phyloP scores from a whole-genome alignment of 192 early-diverging fungal species.

The Funneliformis geosporum region DNA sequence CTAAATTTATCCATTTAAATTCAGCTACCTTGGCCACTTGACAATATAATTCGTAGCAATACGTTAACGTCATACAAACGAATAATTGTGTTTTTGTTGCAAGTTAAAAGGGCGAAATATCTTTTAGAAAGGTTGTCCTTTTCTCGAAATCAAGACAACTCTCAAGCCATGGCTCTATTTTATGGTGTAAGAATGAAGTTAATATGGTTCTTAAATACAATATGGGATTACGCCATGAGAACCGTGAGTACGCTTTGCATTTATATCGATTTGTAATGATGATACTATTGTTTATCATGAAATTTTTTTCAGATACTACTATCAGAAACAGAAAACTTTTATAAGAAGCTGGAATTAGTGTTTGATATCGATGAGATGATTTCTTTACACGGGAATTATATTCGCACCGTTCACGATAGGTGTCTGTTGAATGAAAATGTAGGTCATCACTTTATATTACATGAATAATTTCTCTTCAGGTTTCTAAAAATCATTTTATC shows the following conservation, averaged over 20 bases:
- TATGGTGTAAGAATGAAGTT: constrained; percentile 43
- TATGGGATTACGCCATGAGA: constrained; percentile 46
- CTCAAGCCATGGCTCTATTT: constrained; percentile 33
- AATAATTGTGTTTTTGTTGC: constrained; percentile 36
- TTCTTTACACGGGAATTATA: constrained; percentile 35
- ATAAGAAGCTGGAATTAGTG: constrained; percentile 30
- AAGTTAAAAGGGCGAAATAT: constrained; percentile 44
- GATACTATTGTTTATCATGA: neutral
- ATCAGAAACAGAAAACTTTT: constrained; percentile 40
- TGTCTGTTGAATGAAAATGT: constrained; percentile 46
- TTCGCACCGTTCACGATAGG: constrained; percentile 36
- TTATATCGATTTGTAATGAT: neutral
- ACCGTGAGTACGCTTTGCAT: constrained; percentile 34
- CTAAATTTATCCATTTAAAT: constrained; percentile 4
- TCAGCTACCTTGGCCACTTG: constrained; percentile 43
- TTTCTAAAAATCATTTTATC: neutral
- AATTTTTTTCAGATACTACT: constrained; percentile 39
- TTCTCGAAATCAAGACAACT: constrained; percentile 22
- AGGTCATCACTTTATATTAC: neutral
- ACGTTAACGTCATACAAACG: constrained; percentile 35
- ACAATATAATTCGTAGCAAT: constrained; percentile 37
- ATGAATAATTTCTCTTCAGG: neutral
- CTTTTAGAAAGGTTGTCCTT: constrained; percentile 40
- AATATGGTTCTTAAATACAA: constrained; percentile 46
- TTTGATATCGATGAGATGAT: constrained; percentile 46